Conservation (phyloP, 331 rosid species). For the Rhamnella rubrinervis region DNA sequence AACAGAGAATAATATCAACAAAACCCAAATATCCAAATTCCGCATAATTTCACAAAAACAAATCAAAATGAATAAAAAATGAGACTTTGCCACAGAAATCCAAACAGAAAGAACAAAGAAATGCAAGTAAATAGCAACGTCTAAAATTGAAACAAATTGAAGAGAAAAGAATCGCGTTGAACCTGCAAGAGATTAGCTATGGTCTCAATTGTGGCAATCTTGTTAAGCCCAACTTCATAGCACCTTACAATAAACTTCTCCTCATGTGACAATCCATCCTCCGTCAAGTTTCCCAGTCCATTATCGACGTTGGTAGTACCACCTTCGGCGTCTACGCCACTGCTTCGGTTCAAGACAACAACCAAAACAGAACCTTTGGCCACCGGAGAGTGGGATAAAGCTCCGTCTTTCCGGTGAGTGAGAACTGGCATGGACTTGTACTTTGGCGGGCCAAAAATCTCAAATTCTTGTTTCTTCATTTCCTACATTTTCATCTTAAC, state of each 20-base stretch:
- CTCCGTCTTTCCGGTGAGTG: constrained; percentile 29
- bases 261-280: too few species aligned
- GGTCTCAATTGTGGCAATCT: too few species aligned
- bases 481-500: constrained; percentile 21
- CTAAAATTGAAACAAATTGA: too few species aligned
- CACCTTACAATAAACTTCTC: too few species aligned
- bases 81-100: not conserved
- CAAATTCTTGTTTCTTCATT: constrained; percentile 11
- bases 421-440: constrained; percentile 12
- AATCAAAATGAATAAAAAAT: not conserved
- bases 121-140: not conserved
- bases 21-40: not conserved
- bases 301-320: constrained; percentile 39
- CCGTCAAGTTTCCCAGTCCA: constrained; percentile 42
- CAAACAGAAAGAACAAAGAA: not conserved
- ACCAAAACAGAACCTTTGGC: constrained; percentile 32
- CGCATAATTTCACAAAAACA: not conserved
- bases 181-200: too few species aligned
- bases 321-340: constrained; percentile 27
- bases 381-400: constrained; percentile 9
- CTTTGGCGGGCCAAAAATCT: constrained; percentile 30
- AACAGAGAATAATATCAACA: not conserved
- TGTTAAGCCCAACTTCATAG: too few species aligned
- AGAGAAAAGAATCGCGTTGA: too few species aligned
- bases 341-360: constrained; percentile 41